Evolutionary conservation across 495 filamentous ascomycete genomes (phyloP).

Genomic region (Lasiosphaeria miniovina): DNA sequence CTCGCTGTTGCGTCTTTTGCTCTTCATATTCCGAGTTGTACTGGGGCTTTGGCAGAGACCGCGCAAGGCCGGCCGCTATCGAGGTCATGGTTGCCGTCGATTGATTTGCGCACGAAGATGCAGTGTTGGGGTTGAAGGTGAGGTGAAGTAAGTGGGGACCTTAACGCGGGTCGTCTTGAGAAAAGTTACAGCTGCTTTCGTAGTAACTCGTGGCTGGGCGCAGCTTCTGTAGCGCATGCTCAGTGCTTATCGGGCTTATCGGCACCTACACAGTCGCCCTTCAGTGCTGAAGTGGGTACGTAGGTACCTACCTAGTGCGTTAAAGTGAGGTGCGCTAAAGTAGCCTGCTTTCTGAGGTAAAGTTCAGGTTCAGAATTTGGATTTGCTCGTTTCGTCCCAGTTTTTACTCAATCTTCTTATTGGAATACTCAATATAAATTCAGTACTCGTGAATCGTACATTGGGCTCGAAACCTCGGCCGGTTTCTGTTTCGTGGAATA

Average conservation of each 20-base stretch:
- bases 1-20: constrained; percentile 68
- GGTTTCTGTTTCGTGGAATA: too few relatives aligned
- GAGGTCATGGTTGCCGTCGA: constrained; percentile 55
- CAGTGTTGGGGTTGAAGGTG: constrained; percentile 6
- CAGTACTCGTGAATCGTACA: too few relatives aligned
- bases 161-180: neutral
- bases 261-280: too few relatives aligned
- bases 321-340: too few relatives aligned
- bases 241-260: neutral
- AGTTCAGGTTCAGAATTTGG: too few relatives aligned
- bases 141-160: constrained; percentile 20
- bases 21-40: constrained; percentile 85
- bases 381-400: too few relatives aligned
- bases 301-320: too few relatives aligned
- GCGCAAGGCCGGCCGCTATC: constrained; percentile 72
- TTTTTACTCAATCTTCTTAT: too few relatives aligned
- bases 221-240: neutral
- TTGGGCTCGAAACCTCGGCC: too few relatives aligned
- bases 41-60: constrained; percentile 83
- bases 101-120: constrained; percentile 5
- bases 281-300: too few relatives aligned
- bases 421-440: too few relatives aligned
- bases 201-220: constrained; percentile 18
- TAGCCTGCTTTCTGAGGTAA: too few relatives aligned
- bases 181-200: constrained; percentile 25